These are phyloP conservation scores for Pluteus cervinus DNA, from an alignment of 768 basidiomycete species.

Conservation along the genomic window DNA sequence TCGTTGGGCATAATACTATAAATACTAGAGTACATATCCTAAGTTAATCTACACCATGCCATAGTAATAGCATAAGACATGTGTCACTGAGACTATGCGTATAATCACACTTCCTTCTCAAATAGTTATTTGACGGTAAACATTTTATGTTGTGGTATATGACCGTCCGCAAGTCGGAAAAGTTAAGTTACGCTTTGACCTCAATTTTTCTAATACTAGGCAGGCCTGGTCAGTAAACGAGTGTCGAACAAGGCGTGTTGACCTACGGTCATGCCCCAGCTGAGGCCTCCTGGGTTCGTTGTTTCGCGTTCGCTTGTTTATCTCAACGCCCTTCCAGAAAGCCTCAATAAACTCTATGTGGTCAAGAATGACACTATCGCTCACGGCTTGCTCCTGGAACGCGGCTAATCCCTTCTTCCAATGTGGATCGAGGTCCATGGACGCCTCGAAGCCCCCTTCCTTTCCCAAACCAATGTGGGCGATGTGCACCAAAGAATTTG, in stretches of 20 bases:
- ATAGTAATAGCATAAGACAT: too few species aligned
- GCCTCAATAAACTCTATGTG: constrained; percentile 25
- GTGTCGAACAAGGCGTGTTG: constrained; percentile 2
- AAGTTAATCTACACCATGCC: constrained; percentile 1
- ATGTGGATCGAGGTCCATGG: constrained; percentile 44
- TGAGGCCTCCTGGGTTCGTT: constrained; percentile 9
- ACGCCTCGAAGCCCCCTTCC: constrained; percentile 45
- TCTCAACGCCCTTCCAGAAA: constrained; percentile 26
- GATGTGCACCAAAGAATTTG: constrained; percentile 61
- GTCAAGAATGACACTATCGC: constrained; percentile 17
- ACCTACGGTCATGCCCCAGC: constrained; percentile 7
- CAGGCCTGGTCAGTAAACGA: too few species aligned
- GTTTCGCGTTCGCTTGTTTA: constrained; percentile 12
- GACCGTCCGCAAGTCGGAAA: too few species aligned
- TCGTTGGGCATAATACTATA: too few species aligned
- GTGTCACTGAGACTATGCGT: too few species aligned
- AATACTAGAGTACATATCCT: constrained; percentile 12
- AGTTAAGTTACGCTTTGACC: too few species aligned
- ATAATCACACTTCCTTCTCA: too few species aligned
- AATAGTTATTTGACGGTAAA: too few species aligned
- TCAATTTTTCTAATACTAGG: too few species aligned
- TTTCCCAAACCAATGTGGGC: constrained; percentile 56
- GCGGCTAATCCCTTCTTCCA: constrained; percentile 42
- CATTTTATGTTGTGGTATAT: too few species aligned
- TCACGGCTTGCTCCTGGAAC: constrained; percentile 23